phyloP scores from a whole-genome alignment of 2,329 filamentous ascomycete species.

The Onygenales sp. region DNA sequence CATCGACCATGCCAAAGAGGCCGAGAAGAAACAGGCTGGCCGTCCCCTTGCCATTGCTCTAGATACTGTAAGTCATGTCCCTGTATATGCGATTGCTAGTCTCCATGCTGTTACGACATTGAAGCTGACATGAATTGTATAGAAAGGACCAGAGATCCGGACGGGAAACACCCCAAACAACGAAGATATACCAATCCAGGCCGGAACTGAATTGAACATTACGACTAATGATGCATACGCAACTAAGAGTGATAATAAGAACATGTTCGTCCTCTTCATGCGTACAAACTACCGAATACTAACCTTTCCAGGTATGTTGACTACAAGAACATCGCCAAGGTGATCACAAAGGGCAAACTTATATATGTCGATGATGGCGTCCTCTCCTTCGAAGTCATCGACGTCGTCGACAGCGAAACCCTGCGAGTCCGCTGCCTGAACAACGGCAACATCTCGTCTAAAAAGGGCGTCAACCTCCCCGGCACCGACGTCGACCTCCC shows the following conservation, averaged over 20 bases:
- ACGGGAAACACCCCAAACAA: conserved; percentile 65
- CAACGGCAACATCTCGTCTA: conserved; percentile 97
- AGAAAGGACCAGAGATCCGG: conserved; percentile 80
- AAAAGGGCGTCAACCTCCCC: conserved; percentile 98
- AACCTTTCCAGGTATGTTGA: conserved; percentile 66
- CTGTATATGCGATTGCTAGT: not conserved
- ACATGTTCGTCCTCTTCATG: conserved; percentile 60
- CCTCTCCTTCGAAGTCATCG: conserved; percentile 86
- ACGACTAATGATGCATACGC: conserved; percentile 93
- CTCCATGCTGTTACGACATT: conserved; percentile 27
- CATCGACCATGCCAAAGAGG: conserved; percentile 87
- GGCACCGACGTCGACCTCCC: conserved; percentile 98
- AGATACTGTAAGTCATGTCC: conserved; percentile 52
- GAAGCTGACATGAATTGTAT: conserved; percentile 17
- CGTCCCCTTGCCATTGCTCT: conserved; percentile 93
- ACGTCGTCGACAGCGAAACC: conserved; percentile 80
- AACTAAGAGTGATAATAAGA: conserved; percentile 72
- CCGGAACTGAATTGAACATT: conserved; percentile 81
- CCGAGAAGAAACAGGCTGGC: conserved; percentile 66
- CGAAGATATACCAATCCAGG: conserved; percentile 69
- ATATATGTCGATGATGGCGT: conserved; percentile 99
- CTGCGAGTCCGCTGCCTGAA: conserved; percentile 81
- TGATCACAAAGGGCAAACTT: conserved; percentile 79
- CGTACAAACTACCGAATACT: not conserved
- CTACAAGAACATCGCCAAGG: conserved; percentile 99